phyloP scores from a whole-genome alignment of 768 basidiomycete genomes.

The Serendipita indica region DNA sequence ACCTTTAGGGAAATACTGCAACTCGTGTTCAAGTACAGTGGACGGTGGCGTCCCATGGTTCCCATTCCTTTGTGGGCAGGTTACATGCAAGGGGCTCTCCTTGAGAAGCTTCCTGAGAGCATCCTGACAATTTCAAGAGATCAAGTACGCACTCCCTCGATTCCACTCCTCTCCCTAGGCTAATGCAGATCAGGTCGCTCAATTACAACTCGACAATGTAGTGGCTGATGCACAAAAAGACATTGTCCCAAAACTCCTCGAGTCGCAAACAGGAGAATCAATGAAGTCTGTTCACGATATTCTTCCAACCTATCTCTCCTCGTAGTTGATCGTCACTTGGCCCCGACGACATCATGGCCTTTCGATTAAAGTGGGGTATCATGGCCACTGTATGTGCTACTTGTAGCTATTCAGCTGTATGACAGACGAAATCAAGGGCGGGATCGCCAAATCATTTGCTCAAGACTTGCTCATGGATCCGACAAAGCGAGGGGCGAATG shows the following conservation, averaged over 20 bases:
- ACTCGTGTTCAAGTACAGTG: constrained; percentile 39
- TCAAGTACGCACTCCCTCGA: constrained; percentile 33
- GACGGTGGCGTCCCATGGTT: constrained; percentile 40
- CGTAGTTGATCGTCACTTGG: not conserved
- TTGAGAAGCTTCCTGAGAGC: constrained; percentile 48
- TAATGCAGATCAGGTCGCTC: constrained; percentile 35
- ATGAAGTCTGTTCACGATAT: constrained; percentile 38
- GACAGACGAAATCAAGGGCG: constrained; percentile 2
- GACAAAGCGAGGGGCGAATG: constrained; percentile 6
- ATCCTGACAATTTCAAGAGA: constrained; percentile 54
- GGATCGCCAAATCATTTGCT: constrained; percentile 12
- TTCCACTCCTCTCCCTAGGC: not conserved
- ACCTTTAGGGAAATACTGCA: constrained; percentile 56
- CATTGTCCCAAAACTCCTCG: constrained; percentile 26
- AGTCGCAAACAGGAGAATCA: constrained; percentile 23
- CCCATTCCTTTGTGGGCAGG: constrained; percentile 51
- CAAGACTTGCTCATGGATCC: constrained; percentile 15
- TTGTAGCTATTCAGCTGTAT: too few species aligned
- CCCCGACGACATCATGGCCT: constrained; percentile 3
- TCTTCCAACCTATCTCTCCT: constrained; percentile 35
- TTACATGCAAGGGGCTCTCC: constrained; percentile 43
- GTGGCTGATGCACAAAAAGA: constrained; percentile 23
- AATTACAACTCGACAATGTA: constrained; percentile 46
- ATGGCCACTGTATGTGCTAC: constrained; percentile 10
- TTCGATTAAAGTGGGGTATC: constrained; percentile 14